Evolutionary conservation across 345 rosid species (phyloP).

Genomic region (Camelina neglecta): DNA sequence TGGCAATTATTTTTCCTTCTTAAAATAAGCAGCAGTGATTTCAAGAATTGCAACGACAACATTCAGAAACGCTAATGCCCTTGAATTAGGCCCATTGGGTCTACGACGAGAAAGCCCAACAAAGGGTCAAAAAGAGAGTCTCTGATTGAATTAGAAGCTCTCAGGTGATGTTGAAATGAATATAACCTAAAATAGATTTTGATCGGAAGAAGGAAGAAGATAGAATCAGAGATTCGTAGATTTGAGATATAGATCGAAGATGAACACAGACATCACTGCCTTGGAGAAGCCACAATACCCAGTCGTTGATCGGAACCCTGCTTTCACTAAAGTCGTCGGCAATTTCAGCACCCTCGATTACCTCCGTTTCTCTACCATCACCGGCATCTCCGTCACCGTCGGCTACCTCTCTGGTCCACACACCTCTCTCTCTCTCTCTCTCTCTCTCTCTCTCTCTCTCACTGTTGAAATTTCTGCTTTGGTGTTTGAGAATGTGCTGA

Average conservation of each 20-base stretch:
- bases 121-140: neutral
- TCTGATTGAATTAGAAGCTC: constrained; percentile 13
- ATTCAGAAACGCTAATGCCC: neutral
- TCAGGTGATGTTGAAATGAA: constrained; percentile 16
- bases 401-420: constrained; percentile 88
- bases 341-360: constrained; percentile 84
- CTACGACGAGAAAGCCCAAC: constrained; percentile 12
- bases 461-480: neutral
- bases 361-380: constrained; percentile 72
- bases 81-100: neutral
- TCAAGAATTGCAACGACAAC: neutral
- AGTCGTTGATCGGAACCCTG: constrained; percentile 82
- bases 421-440: neutral
- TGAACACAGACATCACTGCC: constrained; percentile 95
- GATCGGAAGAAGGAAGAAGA: neutral
- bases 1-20: no score
- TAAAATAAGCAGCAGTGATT: neutral
- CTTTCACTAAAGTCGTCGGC: constrained; percentile 80
- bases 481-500: constrained; percentile 19
- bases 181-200: constrained; percentile 22
- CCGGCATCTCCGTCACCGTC: constrained; percentile 91
- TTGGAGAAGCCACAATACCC: constrained; percentile 90
- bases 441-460: neutral
- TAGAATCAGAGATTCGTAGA: constrained; percentile 12
- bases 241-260: constrained; percentile 43